A percentile compares a stretch with the other conserved stretches of the same genome.
These are phyloP conservation scores for Mycena vulgaris DNA, from an alignment of 768 basidiomycete species.

Conservation along the genomic window DNA sequence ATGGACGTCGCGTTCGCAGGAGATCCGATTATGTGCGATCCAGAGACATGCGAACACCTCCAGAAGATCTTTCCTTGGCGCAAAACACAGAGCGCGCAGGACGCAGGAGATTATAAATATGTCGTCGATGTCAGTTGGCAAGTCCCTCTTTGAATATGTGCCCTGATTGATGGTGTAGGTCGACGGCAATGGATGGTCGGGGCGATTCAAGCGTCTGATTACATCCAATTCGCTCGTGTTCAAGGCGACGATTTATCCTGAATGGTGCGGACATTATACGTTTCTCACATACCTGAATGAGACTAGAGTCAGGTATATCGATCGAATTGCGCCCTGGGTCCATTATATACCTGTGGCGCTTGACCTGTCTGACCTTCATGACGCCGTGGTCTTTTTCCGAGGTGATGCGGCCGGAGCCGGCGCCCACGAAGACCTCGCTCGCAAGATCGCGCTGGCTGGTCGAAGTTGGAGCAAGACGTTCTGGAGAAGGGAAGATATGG, in stretches of 20 bases:
- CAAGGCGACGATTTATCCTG: conserved; percentile 81
- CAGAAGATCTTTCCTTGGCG: conserved; percentile 66
- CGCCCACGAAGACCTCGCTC: conserved; percentile 73
- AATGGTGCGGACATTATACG: conserved; percentile 63
- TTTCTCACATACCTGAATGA: conserved; percentile 5
- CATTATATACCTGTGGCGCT: conserved; percentile 82
- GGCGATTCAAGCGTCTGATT: conserved; percentile 77
- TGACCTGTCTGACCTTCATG: conserved; percentile 78
- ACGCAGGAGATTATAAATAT: conserved; percentile 75
- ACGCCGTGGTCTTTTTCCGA: conserved; percentile 81
- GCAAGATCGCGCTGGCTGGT: conserved; percentile 67
- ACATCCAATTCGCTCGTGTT: conserved; percentile 75
- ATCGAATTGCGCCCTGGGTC: conserved; percentile 76
- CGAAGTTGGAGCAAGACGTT: conserved; percentile 64
- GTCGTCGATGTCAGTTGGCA: conserved; percentile 64
- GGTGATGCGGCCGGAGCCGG: conserved; percentile 71
- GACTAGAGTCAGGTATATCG: conserved; percentile 65
- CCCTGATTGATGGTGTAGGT: conserved; percentile 51
- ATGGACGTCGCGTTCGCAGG: conserved; percentile 76
- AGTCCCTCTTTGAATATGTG: background rate
- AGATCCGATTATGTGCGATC: conserved; percentile 58
- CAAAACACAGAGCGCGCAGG: conserved; percentile 55
- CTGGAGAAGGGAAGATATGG: conserved; percentile 70
- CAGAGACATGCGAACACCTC: conserved; percentile 61
- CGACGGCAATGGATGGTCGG: conserved; percentile 79